Base-by-base conservation (phyloP, 176 grass and related monocot species). In the Tuctoria greenei region DNA sequence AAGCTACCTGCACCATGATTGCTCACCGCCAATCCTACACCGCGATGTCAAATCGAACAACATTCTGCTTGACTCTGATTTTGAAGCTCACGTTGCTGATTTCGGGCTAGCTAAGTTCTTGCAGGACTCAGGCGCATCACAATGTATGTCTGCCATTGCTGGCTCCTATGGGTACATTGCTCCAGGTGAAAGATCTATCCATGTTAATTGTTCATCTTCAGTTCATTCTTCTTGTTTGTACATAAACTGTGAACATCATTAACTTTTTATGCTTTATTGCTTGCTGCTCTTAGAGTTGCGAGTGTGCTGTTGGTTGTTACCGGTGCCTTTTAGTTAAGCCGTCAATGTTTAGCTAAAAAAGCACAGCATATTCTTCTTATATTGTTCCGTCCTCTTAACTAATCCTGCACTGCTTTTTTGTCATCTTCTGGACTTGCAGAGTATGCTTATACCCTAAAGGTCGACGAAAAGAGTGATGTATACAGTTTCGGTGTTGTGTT, bases 111-210 rank as follows among this genome's bases (percentile, higher is more conserved):
- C 93, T 74, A 96, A 92, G 78, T 96, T 96, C 66, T 74, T 96
- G 78, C 83, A 87, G 14, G 89, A 92, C 71, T 89, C 93, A 17
- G 93, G 93, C 21, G 52, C 89, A 41, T 96, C 95, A 8, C 88
- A 98, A 61, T 98, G 95, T 66, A 98, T 98, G 95, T 98, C 95
- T 20, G 95, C 89, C 36, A 94, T 98, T 69, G 95, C 95, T 0
- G 95, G 95, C 43, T 98, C 95, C 37, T 98, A 98, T 39, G 95
- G 95, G 9, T 98, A 98, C 71, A 98, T 98, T 76, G 95, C 95
- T 76, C 95, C 95, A 81, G 95, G 95, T 99, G 52, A 88, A 70
- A 10, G 2, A 73, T 47, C 40, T 37, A 37, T 88, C 6, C 46
- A 61, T 58, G 38, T 42, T 64, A 76, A 27, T 7, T 71, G 6